Evolutionary conservation across 2,329 filamentous ascomycete genomes (phyloP), one percentile per base, ranked within the genome.

Genomic region (Botrytis deweyae): DNA sequence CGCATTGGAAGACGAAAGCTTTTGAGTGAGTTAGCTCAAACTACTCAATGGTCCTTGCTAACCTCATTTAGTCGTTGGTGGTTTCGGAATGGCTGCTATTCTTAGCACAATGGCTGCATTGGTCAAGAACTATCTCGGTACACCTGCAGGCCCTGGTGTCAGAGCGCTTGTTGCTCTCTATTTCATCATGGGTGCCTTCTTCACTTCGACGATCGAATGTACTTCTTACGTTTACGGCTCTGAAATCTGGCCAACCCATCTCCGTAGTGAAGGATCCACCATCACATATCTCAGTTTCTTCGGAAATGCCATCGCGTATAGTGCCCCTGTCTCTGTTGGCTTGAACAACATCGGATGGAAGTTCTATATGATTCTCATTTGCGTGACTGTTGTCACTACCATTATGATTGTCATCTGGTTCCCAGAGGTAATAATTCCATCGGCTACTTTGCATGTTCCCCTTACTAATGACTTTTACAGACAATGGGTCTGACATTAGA

Each of bases 181-280:
- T 18, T 72, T 71, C 22, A 71, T 71, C 8, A 63, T 71, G 33
- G 70, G 59, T 5, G 59, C 44, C 29, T 72, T 72, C 18, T 72
- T 72, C 25, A 64, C 70, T 25, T 64, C 70, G 14, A 64, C 70
- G 10, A 52, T 72, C n/a, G 70, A 72, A 40, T 64, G 70, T 16
- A 72, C 70, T 6, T 79, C 78, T 25, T 82, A 81, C 61, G 80
- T 81, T 25, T 83, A 82, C 64, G 77, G 77, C 18, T 79, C 77
- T 25, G 81, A 82, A 72, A 82, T 82, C 42, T 82, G 80, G 78
- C 81, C 81, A 10, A 82, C 81, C 4, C 80, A 81, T 72, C 70
- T 81, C 7, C 78, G 80, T n/a, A 78, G 77, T 72, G 38, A 76
- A 33, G 75, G 75, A 25, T 46, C 44, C 7, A 64, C 70, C 10